phyloP scores from a whole-genome alignment of 805 yeast species.

The Hanseniaspora meyeri region DNA sequence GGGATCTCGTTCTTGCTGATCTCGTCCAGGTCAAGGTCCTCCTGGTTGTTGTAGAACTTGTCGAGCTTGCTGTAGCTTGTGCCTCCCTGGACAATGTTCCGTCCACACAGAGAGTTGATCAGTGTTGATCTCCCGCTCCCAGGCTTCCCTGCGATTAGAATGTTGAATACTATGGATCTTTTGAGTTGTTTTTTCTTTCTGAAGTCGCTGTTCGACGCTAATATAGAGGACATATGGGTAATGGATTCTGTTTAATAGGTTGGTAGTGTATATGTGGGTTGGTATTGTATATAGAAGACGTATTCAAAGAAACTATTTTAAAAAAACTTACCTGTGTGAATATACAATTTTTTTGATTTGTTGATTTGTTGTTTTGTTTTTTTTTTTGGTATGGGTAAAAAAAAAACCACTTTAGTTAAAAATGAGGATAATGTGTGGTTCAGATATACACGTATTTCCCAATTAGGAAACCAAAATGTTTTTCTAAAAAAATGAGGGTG shows the following conservation, averaged over 20 bases:
- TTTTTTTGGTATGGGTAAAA: neutral
- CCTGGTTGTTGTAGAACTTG: constrained; percentile 25
- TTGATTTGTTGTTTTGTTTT: too few relatives aligned
- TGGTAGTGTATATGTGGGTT: neutral
- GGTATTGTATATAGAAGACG: neutral
- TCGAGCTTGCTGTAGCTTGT: constrained; percentile 39
- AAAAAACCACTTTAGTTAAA: too few relatives aligned
- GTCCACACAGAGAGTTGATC: constrained; percentile 81
- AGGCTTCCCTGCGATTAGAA: constrained; percentile 76
- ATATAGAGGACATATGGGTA: constrained; percentile 5
- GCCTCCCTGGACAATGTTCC: constrained; percentile 65
- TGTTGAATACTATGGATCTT: constrained; percentile 72
- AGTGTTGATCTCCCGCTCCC: constrained; percentile 89
- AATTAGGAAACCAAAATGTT: neutral
- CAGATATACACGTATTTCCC: neutral
- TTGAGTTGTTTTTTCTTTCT: constrained; percentile 71
- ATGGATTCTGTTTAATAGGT: too few relatives aligned
- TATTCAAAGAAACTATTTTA: too few relatives aligned
- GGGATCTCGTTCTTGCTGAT: constrained; percentile 25
- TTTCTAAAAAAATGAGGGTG: neutral
- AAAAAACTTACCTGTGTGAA: too few relatives aligned
- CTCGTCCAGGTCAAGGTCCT: constrained; percentile 32
- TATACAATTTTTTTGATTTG: too few relatives aligned
- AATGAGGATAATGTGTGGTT: too few relatives aligned
- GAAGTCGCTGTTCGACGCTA: constrained; percentile 27